Percentiles rank a stretch among this genome's conserved stretches.
Conservation (phyloP, 208 protist genomes). For the Trypanosoma avium region DNA sequence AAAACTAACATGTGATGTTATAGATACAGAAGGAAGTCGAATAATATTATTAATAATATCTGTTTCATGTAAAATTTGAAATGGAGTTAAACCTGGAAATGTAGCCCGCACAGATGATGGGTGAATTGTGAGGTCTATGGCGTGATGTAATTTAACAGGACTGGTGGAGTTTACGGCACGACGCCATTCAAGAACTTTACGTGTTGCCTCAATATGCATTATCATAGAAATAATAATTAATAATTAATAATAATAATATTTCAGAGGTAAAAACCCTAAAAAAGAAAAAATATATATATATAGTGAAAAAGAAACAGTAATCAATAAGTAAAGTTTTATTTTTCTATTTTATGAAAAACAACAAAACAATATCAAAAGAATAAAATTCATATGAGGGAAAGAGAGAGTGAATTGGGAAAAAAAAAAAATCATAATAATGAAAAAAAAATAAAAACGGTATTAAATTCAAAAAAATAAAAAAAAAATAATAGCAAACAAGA, state of each 20-base stretch:
- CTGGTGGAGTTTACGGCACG: not conserved
- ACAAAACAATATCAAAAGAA: too few relatives aligned
- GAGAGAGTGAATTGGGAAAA: too few relatives aligned
- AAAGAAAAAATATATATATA: conserved; percentile 29
- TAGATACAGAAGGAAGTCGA: conserved; percentile 33
- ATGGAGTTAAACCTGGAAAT: conserved; percentile 38
- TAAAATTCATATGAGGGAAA: too few relatives aligned
- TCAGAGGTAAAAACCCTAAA: too few relatives aligned
- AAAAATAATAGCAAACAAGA: not conserved
- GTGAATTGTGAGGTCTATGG: conserved; percentile 41
- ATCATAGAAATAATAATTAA: conserved; percentile 19
- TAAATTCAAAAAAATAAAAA: too few relatives aligned
- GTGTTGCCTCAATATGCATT: conserved; percentile 25
- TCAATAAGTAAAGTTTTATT: conserved; percentile 6
- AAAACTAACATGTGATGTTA: conserved; percentile 37
- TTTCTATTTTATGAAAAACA: too few relatives aligned
- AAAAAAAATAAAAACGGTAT: too few relatives aligned
- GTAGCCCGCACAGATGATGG: conserved; percentile 28
- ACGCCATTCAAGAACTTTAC: conserved; percentile 43
- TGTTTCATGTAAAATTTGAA: conserved; percentile 29
- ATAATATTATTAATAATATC: conserved; percentile 39
- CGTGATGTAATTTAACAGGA: conserved; percentile 8
- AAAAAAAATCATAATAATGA: not conserved
- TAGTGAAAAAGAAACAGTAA: not conserved
- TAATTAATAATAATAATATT: too few relatives aligned